These are phyloP conservation scores for Melanomma pulvis-pyrius DNA, from an alignment of 495 filamentous ascomycete species.

Conservation along the genomic window DNA sequence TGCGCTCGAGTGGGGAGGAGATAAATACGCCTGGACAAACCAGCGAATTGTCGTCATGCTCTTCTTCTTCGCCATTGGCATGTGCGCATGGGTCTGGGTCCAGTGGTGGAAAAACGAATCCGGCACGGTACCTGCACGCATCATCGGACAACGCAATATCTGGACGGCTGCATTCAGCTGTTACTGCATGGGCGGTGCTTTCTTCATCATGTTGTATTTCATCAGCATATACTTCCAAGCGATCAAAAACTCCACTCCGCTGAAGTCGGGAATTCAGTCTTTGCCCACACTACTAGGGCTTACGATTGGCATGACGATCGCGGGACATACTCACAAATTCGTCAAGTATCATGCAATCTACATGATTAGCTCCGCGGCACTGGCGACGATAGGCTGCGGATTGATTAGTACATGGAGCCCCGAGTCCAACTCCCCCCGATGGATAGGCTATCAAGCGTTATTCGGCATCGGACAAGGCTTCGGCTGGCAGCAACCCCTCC, in stretches of 20 bases:
- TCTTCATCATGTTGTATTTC: constrained; percentile 38
- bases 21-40: constrained; percentile 39
- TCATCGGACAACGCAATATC: constrained; percentile 29
- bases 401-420: constrained; percentile 36
- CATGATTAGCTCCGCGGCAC: constrained; percentile 27
- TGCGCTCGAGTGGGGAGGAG: constrained; percentile 42
- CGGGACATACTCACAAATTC: constrained; percentile 62
- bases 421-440: constrained; percentile 25
- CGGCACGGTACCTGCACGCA: constrained; percentile 30
- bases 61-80: constrained; percentile 45
- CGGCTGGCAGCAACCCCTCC: constrained; percentile 30
- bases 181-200: constrained; percentile 30
- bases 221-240: constrained; percentile 45
- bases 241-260: constrained; percentile 24
- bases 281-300: constrained; percentile 43
- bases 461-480: constrained; percentile 36
- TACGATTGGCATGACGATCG: constrained; percentile 63
- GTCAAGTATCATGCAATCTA: constrained; percentile 78
- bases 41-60: constrained; percentile 52
- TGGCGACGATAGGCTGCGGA: constrained; percentile 34
- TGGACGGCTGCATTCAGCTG: constrained; percentile 43
- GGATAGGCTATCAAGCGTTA: constrained; percentile 40
- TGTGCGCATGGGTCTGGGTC: constrained; percentile 23
- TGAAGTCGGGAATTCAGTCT: constrained; percentile 37
- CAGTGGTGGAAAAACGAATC: constrained; percentile 29